phyloP scores from a whole-genome alignment of 306 rosid species.

The Gastrolobium villosum region DNA sequence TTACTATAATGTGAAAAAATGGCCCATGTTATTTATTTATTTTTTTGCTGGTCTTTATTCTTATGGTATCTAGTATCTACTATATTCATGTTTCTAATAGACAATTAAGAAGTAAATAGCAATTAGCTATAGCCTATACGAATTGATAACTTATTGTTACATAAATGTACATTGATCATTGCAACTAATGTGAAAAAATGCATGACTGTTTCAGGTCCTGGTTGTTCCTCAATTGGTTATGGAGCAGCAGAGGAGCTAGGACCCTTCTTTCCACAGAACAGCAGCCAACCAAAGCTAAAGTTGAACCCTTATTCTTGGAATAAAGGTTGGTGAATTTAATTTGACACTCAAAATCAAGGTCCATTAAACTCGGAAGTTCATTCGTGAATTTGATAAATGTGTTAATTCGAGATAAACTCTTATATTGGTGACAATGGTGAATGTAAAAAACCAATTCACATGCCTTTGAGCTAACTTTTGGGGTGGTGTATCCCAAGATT shows the following conservation, averaged over 20 bases:
- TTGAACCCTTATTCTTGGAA: slow-evolving; percentile 86
- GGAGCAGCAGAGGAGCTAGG: slow-evolving; percentile 94
- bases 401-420: too few species aligned
- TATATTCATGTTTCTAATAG: neutral
- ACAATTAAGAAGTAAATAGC: neutral
- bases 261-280: slow-evolving; percentile 82
- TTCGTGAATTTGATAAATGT: neutral
- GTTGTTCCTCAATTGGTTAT: slow-evolving; percentile 89
- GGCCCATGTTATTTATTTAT: neutral
- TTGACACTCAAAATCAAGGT: neutral
- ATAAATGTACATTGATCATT: neutral
- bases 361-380: neutral
- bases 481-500: too few species aligned
- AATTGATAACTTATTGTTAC: neutral
- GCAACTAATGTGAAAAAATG: slow-evolving; percentile 11
- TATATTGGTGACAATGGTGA: neutral
- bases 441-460: too few species aligned
- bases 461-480: too few species aligned
- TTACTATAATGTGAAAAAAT: neutral
- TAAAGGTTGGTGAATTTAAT: slow-evolving; percentile 54
- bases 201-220: slow-evolving; percentile 72
- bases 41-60: neutral
- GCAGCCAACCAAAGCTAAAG: slow-evolving; percentile 73
- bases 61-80: neutral
- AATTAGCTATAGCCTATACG: neutral